These are phyloP conservation scores for Wallacemonas collosoma DNA, from an alignment of 208 protist genomes.

Conservation along the genomic window DNA sequence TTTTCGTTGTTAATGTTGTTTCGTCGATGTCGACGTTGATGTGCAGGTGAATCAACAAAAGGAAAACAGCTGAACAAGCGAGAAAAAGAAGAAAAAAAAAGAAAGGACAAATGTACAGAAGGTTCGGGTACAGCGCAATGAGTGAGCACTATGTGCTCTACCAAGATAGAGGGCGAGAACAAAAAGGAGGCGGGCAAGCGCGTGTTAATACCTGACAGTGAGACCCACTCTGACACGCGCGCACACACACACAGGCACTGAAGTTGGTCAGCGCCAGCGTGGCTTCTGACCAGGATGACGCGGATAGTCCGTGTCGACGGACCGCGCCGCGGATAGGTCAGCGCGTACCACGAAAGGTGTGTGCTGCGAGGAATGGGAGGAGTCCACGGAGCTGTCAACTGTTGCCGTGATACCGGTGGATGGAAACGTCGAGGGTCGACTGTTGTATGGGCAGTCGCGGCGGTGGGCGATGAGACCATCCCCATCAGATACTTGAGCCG, in stretches of 20 bases:
- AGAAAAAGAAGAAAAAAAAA: conserved; percentile 6
- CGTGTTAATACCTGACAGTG: too few species aligned
- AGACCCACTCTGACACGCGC: too few species aligned
- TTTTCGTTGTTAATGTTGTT: too few species aligned
- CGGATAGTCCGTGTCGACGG: conserved; percentile 22
- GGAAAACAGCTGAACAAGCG: too few species aligned
- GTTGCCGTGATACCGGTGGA: neutral
- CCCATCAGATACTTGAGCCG: neutral
- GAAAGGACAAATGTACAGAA: neutral
- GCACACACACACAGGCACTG: neutral
- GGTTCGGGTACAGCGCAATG: too few species aligned
- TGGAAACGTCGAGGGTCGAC: neutral
- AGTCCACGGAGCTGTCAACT: neutral
- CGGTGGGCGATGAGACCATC: neutral
- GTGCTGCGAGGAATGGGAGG: conserved; percentile 21
- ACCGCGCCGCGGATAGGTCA: conserved; percentile 31
- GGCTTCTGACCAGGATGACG: conserved; percentile 3
- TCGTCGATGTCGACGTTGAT: too few species aligned
- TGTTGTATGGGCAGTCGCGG: neutral
- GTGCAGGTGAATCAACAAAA: neutral
- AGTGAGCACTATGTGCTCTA: too few species aligned
- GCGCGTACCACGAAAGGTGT: conserved; percentile 74
- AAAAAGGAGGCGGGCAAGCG: too few species aligned
- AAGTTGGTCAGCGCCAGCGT: neutral
- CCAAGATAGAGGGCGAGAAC: too few species aligned